Percentiles rank a stretch among this genome's conserved stretches.
These are phyloP conservation scores for Coemansia pectinata DNA, from an alignment of 192 early-diverging fungal species.

Conservation along the genomic window DNA sequence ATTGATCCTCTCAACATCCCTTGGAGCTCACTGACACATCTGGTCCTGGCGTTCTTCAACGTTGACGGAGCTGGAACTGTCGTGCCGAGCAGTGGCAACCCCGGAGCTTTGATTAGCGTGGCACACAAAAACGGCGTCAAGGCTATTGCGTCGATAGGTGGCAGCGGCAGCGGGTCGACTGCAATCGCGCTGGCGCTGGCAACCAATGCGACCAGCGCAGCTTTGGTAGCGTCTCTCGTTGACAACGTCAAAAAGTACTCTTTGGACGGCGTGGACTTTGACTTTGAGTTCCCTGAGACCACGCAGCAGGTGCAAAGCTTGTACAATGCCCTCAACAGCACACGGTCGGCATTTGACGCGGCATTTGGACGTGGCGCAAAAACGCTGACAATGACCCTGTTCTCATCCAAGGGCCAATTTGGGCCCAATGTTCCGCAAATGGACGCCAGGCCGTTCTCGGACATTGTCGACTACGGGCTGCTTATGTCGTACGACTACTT, in stretches of 20 bases:
- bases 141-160: conserved; percentile 70
- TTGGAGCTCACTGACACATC: conserved; percentile 60
- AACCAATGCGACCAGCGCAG: conserved; percentile 26
- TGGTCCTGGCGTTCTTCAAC: conserved; percentile 61
- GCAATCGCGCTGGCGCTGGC: conserved; percentile 57
- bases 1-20: conserved; percentile 35
- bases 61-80: conserved; percentile 25
- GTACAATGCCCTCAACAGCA: conserved; percentile 56
- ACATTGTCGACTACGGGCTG: conserved; percentile 65
- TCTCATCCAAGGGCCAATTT: conserved; percentile 58
- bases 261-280: conserved; percentile 67
- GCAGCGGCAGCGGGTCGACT: conserved; percentile 65
- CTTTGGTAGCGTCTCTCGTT: conserved; percentile 40
- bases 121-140: conserved; percentile 51
- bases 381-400: conserved; percentile 64
- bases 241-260: conserved; percentile 42
- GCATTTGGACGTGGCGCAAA: conserved; percentile 52
- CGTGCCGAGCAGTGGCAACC: conserved; percentile 11
- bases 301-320: conserved; percentile 62
- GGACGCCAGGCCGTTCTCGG: conserved; percentile 61
- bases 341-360: conserved; percentile 58
- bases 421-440: conserved; percentile 49
- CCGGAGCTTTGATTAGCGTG: conserved; percentile 17
- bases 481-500: conserved; percentile 74
- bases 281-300: conserved; percentile 63